Conservation (phyloP, 495 filamentous ascomycete species). For the Penicillium antarcticum region DNA sequence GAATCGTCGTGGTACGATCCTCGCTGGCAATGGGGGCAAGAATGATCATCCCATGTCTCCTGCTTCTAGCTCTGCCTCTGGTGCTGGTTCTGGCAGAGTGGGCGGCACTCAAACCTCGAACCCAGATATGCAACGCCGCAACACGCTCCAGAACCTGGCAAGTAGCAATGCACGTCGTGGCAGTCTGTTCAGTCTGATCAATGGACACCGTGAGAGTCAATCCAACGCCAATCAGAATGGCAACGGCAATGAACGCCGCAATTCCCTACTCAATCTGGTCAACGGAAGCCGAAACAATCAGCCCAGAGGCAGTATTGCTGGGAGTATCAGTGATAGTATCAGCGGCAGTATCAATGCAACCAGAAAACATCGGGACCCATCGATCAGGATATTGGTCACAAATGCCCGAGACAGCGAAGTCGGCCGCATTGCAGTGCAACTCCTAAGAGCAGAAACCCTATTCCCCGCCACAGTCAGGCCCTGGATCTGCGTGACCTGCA, state of each 20-base stretch:
- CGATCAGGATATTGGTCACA: constrained; percentile 35
- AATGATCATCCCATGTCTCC: not conserved
- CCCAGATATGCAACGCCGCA: no score
- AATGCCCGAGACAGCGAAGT: constrained; percentile 37
- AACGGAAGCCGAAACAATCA: not conserved
- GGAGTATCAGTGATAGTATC: not conserved
- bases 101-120: no score
- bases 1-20: not conserved
- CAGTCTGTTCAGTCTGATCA: not conserved
- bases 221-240: no score
- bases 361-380: not conserved
- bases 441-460: constrained; percentile 32
- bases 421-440: constrained; percentile 32
- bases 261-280: not conserved
- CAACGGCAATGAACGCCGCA: not conserved
- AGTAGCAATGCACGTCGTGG: not conserved
- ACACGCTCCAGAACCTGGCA: no score
- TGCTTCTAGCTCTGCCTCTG: not conserved
- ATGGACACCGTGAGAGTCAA: not conserved
- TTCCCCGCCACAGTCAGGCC: constrained; percentile 29
- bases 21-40: not conserved
- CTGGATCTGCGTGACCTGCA: constrained; percentile 42
- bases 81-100: no score
- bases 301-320: not conserved
- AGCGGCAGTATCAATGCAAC: not conserved